Conservation (phyloP, 495 filamentous ascomycete genomes). For the Talaromyces trachyspermus region DNA sequence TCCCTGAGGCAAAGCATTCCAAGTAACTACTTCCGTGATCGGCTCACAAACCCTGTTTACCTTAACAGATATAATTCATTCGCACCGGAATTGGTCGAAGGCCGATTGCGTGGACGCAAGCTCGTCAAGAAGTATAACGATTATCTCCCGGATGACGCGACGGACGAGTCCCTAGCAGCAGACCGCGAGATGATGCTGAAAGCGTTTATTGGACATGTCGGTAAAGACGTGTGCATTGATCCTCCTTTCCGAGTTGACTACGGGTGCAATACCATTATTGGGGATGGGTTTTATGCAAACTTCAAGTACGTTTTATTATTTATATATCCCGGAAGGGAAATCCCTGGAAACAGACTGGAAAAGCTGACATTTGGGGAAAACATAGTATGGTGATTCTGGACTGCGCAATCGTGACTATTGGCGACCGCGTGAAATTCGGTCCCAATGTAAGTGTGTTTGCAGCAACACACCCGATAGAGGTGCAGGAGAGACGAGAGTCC, state of each 20-base stretch:
- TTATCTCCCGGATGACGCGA: conserved; percentile 23
- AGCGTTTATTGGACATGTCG: conserved; percentile 21
- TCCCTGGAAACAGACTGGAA: background rate
- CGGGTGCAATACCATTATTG: conserved; percentile 35
- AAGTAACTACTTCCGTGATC: no score
- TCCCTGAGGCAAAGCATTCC: no score
- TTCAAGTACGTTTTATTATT: conserved; percentile 24
- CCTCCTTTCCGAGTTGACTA: conserved; percentile 36
- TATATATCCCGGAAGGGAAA: no score
- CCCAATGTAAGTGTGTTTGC: conserved; percentile 37
- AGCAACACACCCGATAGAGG: conserved; percentile 37
- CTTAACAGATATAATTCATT: conserved; percentile 23
- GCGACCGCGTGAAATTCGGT: conserved; percentile 35
- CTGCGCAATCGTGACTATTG: conserved; percentile 35
- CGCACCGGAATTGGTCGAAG: conserved; percentile 18
- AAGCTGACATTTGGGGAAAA: conserved; percentile 4
- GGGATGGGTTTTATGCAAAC: conserved; percentile 35
- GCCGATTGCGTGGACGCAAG: conserved; percentile 21
- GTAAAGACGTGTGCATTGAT: conserved; percentile 23
- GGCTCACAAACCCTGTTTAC: no score
- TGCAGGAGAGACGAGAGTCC: conserved; percentile 24
- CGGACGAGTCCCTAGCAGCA: conserved; percentile 10
- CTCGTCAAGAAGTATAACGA: conserved; percentile 27
- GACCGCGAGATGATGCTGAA: conserved; percentile 16
- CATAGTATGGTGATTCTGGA: conserved; percentile 31